Base-by-base conservation (phyloP, 805 yeast species). In the Zygosaccharomyces pseudorouxii region DNA sequence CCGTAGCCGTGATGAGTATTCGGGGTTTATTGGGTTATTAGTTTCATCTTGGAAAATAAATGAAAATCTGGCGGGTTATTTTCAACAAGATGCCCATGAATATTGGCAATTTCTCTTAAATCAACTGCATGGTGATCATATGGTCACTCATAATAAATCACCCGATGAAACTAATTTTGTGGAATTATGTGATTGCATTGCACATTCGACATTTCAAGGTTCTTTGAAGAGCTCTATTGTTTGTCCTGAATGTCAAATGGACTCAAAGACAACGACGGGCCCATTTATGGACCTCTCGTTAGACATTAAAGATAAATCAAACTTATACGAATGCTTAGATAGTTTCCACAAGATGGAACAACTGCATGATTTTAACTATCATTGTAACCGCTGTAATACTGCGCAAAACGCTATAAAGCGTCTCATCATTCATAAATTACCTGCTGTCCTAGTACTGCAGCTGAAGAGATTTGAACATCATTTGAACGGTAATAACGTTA, bases 31-130 rank as follows among this genome's bases (percentile, higher is more conserved):
- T 2, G 79, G 85, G 44, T 68, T 93, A 41, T 73, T 93, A 43
- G 76, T 80, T n/a, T 87, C 96, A 10, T 84, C 96, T 1, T 89
- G 97, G 92, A 83, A 82, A 58, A 82, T 84, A 41, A 86, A 88
- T 57, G 79, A 86, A 55, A 78, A 89, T 29, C 76, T 93, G 50
- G 96, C 97, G 0, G 99, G 99, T 1, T 90, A 90, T 56, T 85
- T 93, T 30, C 97, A 93, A 67, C 99, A 93, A 68, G 99, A 93
- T 65, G 98, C 99, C 0, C 99, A 93, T 68, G 99, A 93, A 67
- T 93, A 92, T 67, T 84, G 95, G 84, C 97, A 93, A 63, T 90
- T 92, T 63, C 62, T 92, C 25, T 73, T 92, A 33, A 86, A 92
- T 66, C 95, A 89, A 67, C 68, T 93, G 48, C 99, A 93, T 49